Base-by-base conservation (phyloP, 345 rosid species). In the Geranium rotundifolium region DNA sequence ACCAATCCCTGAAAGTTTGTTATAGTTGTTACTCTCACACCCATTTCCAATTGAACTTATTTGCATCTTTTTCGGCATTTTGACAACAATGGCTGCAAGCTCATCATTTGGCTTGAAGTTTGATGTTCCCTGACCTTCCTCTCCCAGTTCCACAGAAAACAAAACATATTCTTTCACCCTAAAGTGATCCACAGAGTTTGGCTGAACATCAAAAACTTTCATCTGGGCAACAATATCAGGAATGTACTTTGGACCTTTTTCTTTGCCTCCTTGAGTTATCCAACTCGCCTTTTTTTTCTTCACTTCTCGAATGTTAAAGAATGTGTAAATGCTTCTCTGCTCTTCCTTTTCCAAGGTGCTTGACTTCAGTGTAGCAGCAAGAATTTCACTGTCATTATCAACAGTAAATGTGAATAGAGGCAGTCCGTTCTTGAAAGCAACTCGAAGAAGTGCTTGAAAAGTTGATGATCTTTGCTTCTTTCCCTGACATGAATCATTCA, bases 341-440 rank as follows among this genome's bases (percentile, higher is more conserved):
- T 81, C 77, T 63, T 82, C 90, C 76, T 81, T 80, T 49, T 72
- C 72, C 3, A 77, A 65, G 29, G 80, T 30, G 63, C 68, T 74
- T 61, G 72, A 68, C 72, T 73, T 86, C 72, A 82, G 39, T 3
- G 95, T 89, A 59, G 96, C 98, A 46, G 95, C 96, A 72, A 91
- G 85, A 63, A 92, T 73, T 54, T 83, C 77, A 56, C 66, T 73
- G 68, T 84, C 88, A 61, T 81, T 89, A 75, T 83, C 91, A 63
- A 92, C 91, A 0, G 95, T 95, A 50, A 92, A 89, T 14, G 96
- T 84, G 73, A 87, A 83, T 19, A 87, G 66, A 27, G 98, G 98
- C 69, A 84, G 87, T 50, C 87, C 91, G 63, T 89, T 89, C 82
- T 87, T 92, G 72, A 79, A 67, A 19, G 86, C 86, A 65, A 92